Evolutionary conservation across 805 yeast genomes (phyloP).

Genomic region (Wickerhamomyces chaumierensis): DNA sequence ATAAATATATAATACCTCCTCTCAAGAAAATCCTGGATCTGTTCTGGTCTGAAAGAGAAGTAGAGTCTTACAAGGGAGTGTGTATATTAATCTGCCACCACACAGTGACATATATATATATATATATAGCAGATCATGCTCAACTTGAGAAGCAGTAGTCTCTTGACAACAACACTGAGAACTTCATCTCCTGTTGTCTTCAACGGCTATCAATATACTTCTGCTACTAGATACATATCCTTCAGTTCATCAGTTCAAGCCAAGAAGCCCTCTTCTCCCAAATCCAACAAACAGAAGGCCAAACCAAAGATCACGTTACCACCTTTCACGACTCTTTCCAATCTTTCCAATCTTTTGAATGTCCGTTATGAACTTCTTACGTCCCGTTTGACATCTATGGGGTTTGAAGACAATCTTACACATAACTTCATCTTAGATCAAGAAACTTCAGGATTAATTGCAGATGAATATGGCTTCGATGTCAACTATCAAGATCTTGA

Average conservation of each 20-base stretch:
- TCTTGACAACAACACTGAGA: too few relatives aligned
- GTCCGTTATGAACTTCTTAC: slow-evolving; percentile 54
- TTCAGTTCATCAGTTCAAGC: not conserved
- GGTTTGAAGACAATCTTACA: slow-evolving; percentile 50
- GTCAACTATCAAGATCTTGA: slow-evolving; percentile 21
- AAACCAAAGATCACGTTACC: slow-evolving; percentile 37
- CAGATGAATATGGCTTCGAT: slow-evolving; percentile 79
- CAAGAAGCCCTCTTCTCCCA: not conserved
- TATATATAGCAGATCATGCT: too few relatives aligned
- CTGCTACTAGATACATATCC: not conserved
- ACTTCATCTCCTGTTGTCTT: too few relatives aligned
- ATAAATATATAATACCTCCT: too few relatives aligned
- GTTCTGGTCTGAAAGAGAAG: too few relatives aligned
- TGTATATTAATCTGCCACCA: too few relatives aligned
- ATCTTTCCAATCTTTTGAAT: slow-evolving; percentile 61
- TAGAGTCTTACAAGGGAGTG: too few relatives aligned
- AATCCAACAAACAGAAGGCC: not conserved
- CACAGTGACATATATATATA: too few relatives aligned
- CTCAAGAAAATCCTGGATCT: too few relatives aligned
- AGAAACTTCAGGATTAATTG: slow-evolving; percentile 77
- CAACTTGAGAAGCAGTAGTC: too few relatives aligned
- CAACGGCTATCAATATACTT: too few relatives aligned
- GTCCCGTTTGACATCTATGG: slow-evolving; percentile 48
- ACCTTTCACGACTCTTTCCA: slow-evolving; percentile 66
- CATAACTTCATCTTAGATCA: slow-evolving; percentile 74